Evolutionary conservation across 768 basidiomycete genomes (phyloP).

Genomic region (Mycena galopus): DNA sequence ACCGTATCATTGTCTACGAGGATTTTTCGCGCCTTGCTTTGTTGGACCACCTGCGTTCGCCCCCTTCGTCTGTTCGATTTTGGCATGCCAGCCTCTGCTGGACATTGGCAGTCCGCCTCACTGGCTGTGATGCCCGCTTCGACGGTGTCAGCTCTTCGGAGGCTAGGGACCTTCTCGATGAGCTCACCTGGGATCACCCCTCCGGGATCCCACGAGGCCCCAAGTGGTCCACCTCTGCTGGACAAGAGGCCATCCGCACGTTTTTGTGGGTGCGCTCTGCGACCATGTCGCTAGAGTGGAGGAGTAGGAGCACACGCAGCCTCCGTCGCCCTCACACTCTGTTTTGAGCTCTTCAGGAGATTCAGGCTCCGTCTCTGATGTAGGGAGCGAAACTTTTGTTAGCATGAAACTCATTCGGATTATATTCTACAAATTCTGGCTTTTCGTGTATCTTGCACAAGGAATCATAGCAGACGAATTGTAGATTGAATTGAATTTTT

Average conservation of each 20-base stretch:
- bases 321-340: neutral
- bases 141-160: neutral
- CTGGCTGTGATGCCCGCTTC: constrained; percentile 12
- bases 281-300: neutral
- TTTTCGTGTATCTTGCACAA: neutral
- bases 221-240: constrained; percentile 8
- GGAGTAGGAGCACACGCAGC: neutral
- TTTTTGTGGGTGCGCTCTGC: constrained; percentile 33
- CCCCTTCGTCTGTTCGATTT: constrained; percentile 20
- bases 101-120: constrained; percentile 22
- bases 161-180: neutral
- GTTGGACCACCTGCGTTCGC: neutral
- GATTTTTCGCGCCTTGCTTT: neutral
- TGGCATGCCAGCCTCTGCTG: constrained; percentile 24
- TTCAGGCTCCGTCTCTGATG: neutral
- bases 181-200: neutral
- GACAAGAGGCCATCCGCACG: constrained; percentile 17
- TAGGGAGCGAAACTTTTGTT: neutral
- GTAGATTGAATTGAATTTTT: neutral
- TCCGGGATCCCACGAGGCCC: constrained; percentile 1
- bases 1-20: constrained; percentile 7
- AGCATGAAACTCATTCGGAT: neutral
- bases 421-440: neutral
- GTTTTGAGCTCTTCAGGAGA: neutral
- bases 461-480: neutral